phyloP scores from a whole-genome alignment of 495 filamentous ascomycete genomes.

The Cercophora newfieldiana region DNA sequence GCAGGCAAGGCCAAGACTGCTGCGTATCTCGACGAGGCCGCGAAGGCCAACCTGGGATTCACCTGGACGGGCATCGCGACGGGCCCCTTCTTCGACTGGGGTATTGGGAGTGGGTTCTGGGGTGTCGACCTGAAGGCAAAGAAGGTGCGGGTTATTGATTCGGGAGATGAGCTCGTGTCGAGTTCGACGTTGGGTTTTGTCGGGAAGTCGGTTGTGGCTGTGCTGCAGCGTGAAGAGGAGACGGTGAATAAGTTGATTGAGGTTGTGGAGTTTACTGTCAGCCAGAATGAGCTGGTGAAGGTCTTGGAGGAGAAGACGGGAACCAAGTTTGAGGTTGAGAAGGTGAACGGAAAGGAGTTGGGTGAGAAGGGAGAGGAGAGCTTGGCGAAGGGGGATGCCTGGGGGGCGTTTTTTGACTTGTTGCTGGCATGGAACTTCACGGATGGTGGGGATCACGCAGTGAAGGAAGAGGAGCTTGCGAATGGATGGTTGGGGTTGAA shows the following conservation, averaged over 20 bases:
- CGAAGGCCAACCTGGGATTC: background rate
- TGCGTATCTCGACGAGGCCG: background rate
- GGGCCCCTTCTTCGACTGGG: conserved; percentile 8
- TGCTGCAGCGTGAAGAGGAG: conserved; percentile 7
- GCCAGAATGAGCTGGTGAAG: conserved; percentile 2
- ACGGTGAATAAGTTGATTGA: conserved; percentile 1
- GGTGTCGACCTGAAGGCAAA: background rate
- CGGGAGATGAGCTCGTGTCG: conserved; percentile 1
- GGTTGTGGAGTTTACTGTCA: conserved; percentile 4
- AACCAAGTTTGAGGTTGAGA: background rate
- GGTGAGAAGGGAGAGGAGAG: background rate
- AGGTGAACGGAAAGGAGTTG: background rate
- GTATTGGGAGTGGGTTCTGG: background rate
- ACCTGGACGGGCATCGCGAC: conserved; percentile 11
- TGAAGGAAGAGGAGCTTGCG: background rate
- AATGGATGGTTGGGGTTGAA: background rate
- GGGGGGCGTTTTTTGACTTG: background rate
- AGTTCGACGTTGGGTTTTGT: background rate
- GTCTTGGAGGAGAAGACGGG: conserved; percentile 4
- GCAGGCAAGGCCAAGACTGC: background rate
- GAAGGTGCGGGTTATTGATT: background rate
- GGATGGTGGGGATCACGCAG: conserved; percentile 2
- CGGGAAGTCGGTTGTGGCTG: background rate
- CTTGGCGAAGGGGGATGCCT: background rate
- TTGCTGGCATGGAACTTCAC: conserved; percentile 1